Conservation (phyloP, 1,139 yeast species). For the Yamadazyma sp. region DNA sequence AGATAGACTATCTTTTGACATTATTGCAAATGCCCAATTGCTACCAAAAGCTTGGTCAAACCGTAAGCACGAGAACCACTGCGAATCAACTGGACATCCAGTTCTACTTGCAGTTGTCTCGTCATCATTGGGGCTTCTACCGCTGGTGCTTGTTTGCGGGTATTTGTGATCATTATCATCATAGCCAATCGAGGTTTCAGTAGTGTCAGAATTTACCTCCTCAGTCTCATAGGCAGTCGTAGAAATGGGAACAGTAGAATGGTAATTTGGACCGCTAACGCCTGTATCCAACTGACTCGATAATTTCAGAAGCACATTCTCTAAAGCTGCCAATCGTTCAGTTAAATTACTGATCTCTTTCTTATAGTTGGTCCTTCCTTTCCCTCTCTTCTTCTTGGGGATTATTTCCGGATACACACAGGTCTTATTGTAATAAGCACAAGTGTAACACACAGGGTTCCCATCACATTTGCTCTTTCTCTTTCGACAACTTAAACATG, state of each 20-base stretch:
- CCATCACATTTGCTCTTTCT: constrained; percentile 55
- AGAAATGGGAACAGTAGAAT: too few relatives aligned
- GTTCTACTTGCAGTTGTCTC: too few relatives aligned
- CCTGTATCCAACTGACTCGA: constrained; percentile 7
- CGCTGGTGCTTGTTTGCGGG: too few relatives aligned
- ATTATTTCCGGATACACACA: constrained; percentile 23
- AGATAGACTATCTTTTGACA: constrained; percentile 32
- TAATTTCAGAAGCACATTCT: constrained; percentile 20
- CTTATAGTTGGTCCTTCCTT: constrained; percentile 16
- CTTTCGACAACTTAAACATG: constrained; percentile 51
- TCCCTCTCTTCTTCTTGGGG: constrained; percentile 19
- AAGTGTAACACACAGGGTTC: constrained; percentile 39
- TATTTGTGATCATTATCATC: too few relatives aligned
- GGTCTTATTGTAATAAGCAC: constrained; percentile 22
- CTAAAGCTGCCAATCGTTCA: constrained; percentile 23
- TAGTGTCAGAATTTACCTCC: too few relatives aligned
- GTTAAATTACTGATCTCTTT: constrained; percentile 15
- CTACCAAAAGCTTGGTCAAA: constrained; percentile 23
- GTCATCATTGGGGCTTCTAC: too few relatives aligned
- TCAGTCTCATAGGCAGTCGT: too few relatives aligned
- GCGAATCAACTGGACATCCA: background rate
- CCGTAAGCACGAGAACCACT: background rate
- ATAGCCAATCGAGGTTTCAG: too few relatives aligned
- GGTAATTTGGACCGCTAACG: background rate
- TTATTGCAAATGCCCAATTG: constrained; percentile 36